Evolutionary conservation across 805 yeast genomes (phyloP).

Genomic region (Phaffomyces opuntiae): DNA sequence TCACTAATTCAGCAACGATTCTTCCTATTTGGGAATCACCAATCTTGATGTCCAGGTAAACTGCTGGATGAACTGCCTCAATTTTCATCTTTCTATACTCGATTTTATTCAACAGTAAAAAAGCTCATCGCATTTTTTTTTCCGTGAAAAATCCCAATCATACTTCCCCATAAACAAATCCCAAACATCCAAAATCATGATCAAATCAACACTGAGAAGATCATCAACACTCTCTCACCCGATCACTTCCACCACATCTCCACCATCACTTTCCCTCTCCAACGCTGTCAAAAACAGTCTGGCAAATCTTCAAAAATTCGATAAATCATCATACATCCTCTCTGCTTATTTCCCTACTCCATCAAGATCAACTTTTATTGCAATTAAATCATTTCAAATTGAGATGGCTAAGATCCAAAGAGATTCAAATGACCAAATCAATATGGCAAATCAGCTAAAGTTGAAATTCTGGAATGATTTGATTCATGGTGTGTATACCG

Average conservation of each 20-base stretch:
- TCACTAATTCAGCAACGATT: conserved; percentile 47
- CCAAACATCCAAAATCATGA: neutral
- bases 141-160: neutral
- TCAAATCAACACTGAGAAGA: neutral
- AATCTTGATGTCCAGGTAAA: conserved; percentile 47
- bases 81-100: conserved; percentile 5
- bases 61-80: conserved; percentile 9
- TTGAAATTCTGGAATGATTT: conserved; percentile 74
- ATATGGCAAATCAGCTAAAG: conserved; percentile 32
- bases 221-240: no score
- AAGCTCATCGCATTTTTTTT: neutral
- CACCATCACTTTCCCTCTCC: neutral
- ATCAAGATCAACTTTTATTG: conserved; percentile 55
- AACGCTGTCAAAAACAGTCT: conserved; percentile 2
- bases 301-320: conserved; percentile 34
- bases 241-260: no score
- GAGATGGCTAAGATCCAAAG: conserved; percentile 46
- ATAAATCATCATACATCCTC: conserved; percentile 57
- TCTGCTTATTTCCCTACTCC: conserved; percentile 65
- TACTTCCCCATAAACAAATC: neutral
- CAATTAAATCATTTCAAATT: conserved; percentile 56
- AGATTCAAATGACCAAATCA: conserved; percentile 1
- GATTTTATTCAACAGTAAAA: neutral
- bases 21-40: conserved; percentile 42
- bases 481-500: conserved; percentile 36